Base-by-base conservation (phyloP, 2,329 filamentous ascomycete genomes). In the Trichoderma endophyticum region DNA sequence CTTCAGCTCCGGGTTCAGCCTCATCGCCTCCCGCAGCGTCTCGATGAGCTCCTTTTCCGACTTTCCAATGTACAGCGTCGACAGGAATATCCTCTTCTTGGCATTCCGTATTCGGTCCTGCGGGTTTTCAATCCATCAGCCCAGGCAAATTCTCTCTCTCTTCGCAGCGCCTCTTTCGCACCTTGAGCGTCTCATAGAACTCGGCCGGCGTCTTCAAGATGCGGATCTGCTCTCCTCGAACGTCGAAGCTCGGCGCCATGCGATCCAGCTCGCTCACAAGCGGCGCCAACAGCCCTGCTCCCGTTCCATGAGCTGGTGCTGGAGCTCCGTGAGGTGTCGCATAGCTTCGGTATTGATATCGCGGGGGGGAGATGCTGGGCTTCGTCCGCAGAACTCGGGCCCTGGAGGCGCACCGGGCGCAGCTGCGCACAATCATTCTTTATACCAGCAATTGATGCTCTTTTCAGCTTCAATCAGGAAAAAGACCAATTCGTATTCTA, bases 41-140 rank as follows among this genome's bases (percentile, higher is more conserved):
- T 90, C 86, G 72, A 98, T 93, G 78, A 99, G 86, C 77, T 98
- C 96, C 81, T 91, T 87, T 82, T 99, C 96, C 2, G 92, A 92
- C 81, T 95, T 97, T 74, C 96, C 96, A 79, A 99, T 96, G 80
- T 99, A 99, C 67, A 99, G 84, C 0, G 96, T 99, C n/a, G 95
- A 97, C 64, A 99, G 84, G 80, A 97, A 99, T 75, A 99, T 92
- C 73, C 93, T 89, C 67, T 84, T 86, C 80, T 93, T 89, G 11
- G 96, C 96, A 74, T 87, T 88, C 67, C 88, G 88, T 79, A 99
- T 98, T 83, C 95, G 97, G 74, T 88, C 83, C 92, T 95, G 73
- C 21, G 15, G 39, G 3, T 43, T 43, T 54, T 51, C 61, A 48
- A 21, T 12, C 69, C 60, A 74, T 70, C 36, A 71, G 59, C 51